Conservation (phyloP, 2,329 filamentous ascomycete species). For the Scortechinia acanthostroma region DNA sequence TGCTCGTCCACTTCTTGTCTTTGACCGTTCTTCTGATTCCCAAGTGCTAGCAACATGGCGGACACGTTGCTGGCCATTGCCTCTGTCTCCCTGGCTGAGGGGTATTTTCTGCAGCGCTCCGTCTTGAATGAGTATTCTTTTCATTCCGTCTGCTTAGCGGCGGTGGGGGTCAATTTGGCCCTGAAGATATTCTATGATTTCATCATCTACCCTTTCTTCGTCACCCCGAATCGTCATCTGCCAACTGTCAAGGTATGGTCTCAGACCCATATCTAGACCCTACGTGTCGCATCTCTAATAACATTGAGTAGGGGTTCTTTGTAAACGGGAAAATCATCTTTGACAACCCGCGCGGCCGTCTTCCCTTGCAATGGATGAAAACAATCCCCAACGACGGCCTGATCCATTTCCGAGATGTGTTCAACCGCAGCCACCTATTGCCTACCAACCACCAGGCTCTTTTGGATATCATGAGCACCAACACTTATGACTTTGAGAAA, state of each 20-base stretch:
- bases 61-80: not conserved
- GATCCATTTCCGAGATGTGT: slow-evolving; percentile 55
- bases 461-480: slow-evolving; percentile 63
- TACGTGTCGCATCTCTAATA: no score
- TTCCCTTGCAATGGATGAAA: slow-evolving; percentile 32
- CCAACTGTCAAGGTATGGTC: not conserved
- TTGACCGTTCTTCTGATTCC: no score
- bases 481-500: slow-evolving; percentile 66
- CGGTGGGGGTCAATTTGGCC: not conserved
- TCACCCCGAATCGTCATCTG: not conserved
- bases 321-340: not conserved
- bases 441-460: slow-evolving; percentile 56
- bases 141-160: not conserved
- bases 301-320: not conserved
- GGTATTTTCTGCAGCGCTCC: not conserved
- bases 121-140: not conserved
- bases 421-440: slow-evolving; percentile 58
- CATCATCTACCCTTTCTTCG: not conserved
- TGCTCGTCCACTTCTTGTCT: no score
- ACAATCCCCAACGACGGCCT: slow-evolving; percentile 61
- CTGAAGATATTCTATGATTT: not conserved
- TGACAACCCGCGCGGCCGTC: not conserved
- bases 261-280: no score
- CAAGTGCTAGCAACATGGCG: no score
- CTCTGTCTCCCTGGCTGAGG: not conserved